Evolutionary conservation across 768 basidiomycete genomes (phyloP), one percentile per base, ranked within the genome.

Genomic region (Chalciporus piperatus): DNA sequence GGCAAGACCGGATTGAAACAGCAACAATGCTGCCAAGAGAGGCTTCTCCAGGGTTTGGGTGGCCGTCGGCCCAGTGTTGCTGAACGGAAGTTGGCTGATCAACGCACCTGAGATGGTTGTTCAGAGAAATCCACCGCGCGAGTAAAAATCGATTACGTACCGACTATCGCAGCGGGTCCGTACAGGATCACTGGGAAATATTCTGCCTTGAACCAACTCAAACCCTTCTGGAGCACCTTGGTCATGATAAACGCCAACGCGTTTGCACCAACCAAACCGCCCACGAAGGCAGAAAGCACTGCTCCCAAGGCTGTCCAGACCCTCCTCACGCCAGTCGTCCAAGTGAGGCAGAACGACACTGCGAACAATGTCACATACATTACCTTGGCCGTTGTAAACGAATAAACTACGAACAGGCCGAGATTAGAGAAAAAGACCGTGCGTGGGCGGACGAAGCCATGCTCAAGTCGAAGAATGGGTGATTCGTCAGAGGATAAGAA

Each of bases 121-220:
- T 59, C 27, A 53, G 33, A 41, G 19, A 27, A 19, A 5, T 4
- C 30, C 30, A 32, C 30, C 6, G 32, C 17, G 22, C 25, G 11
- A n/a, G 37, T 1, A 22, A 19, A 48, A 19, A 4, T 33, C 20
- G 37, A 47, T 37, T 40, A 70, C 80, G 28, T 57, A 87, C 92
- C 92, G 13, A 88, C 70, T 13, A 92, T 61, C 0, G 84, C 82
- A 2, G 89, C 78, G 13, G 91, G 89, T 3, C 78, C 88, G 61
- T 91, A 98, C 19, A 97, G 68, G 19, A 77, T 62, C 9, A 95
- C 56, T 1, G 80, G 76, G 10, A 77, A 76, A 57, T 84, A 77
- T 54, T 90, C 89, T 38, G 75, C 79, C 14, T 79, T 74, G 68
- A 91, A 97, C 94, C 94, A 98, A 60, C 88, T 89, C 81, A 96